These are phyloP conservation scores for Paramyrothecium sp. DNA, from an alignment of 2,329 filamentous ascomycete genomes.

Conservation along the genomic window DNA sequence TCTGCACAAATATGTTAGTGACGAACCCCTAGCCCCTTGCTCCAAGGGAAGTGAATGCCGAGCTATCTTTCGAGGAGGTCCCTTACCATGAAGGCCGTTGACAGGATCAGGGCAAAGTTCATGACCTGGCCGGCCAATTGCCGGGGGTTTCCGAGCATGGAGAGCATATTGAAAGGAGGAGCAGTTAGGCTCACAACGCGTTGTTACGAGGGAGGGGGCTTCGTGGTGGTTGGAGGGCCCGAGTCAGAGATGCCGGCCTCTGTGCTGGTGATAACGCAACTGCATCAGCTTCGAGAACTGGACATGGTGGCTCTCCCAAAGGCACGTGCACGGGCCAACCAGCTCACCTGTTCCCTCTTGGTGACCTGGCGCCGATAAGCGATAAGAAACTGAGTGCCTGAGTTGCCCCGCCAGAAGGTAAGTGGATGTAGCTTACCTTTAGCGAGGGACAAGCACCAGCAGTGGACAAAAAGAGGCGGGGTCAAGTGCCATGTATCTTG, in stretches of 20 bases:
- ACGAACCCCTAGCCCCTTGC: not conserved
- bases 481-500: too few relatives aligned
- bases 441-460: too few relatives aligned
- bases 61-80: too few relatives aligned
- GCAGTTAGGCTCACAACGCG: not conserved
- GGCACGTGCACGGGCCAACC: slow-evolving; percentile 13
- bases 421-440: not conserved
- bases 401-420: not conserved
- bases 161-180: slow-evolving; percentile 54
- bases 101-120: slow-evolving; percentile 88
- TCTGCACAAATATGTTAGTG: slow-evolving; percentile 33
- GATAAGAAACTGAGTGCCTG: not conserved
- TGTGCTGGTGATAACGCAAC: not conserved
- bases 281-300: slow-evolving; percentile 13
- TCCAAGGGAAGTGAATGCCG: too few relatives aligned
- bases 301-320: slow-evolving; percentile 22
- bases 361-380: not conserved
- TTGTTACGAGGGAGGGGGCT: not conserved
- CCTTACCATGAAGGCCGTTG: slow-evolving; percentile 81
- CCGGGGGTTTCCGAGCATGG: slow-evolving; percentile 70
- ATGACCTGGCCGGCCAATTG: slow-evolving; percentile 79
- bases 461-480: too few relatives aligned
- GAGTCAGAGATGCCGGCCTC: not conserved
- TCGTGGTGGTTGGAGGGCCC: not conserved
- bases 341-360: not conserved